phyloP scores from a whole-genome alignment of 345 rosid genomes.

The Capsella bursapastoris region DNA sequence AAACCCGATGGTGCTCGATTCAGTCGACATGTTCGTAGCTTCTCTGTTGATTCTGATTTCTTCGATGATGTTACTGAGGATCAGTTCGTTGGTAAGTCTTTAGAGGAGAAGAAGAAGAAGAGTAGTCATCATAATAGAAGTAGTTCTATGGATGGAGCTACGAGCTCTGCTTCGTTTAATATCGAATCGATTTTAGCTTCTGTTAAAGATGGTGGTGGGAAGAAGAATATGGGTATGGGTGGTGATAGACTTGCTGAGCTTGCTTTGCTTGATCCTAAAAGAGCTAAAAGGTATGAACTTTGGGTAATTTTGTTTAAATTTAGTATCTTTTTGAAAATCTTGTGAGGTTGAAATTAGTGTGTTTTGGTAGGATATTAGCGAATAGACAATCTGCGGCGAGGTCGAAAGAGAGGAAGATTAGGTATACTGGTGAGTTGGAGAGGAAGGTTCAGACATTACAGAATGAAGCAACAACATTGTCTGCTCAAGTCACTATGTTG shows the following conservation, averaged over 20 bases:
- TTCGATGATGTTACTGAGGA: constrained; percentile 63
- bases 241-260: constrained; percentile 85
- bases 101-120: constrained; percentile 42
- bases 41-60: constrained; percentile 91
- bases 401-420: constrained; percentile 89
- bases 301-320: neutral
- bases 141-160: constrained; percentile 80
- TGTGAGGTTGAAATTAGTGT: neutral
- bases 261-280: constrained; percentile 87
- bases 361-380: constrained; percentile 72
- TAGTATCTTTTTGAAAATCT: neutral
- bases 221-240: constrained; percentile 78
- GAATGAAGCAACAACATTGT: constrained; percentile 92
- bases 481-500: constrained; percentile 93
- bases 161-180: constrained; percentile 59
- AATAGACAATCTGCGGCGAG: constrained; percentile 96
- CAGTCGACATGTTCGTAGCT: constrained; percentile 70
- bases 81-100: constrained; percentile 47
- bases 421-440: constrained; percentile 87
- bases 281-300: constrained; percentile 79
- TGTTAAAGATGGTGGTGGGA: constrained; percentile 54
- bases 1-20: constrained; percentile 2
- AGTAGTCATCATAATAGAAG: constrained; percentile 55
- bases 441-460: constrained; percentile 99
- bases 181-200: constrained; percentile 55